phyloP scores from a whole-genome alignment of 106 monocot genomes.

The Amphibolis antarctica region DNA sequence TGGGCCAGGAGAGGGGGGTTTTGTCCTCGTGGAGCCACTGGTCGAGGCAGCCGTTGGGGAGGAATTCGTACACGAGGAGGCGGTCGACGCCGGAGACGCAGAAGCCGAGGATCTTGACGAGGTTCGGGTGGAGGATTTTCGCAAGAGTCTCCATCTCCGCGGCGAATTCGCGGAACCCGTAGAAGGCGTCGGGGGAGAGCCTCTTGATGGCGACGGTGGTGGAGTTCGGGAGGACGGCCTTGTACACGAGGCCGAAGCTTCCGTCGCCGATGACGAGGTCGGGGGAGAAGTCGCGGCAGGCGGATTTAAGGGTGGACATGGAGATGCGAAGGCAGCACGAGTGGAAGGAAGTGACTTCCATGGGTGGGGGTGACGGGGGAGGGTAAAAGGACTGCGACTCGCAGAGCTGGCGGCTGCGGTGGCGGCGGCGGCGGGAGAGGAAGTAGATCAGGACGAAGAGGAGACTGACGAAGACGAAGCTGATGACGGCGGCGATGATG shows the following conservation, averaged over 20 bases:
- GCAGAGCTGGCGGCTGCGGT: background rate
- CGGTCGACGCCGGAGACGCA: slow-evolving; percentile 52
- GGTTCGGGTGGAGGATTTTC: slow-evolving; percentile 52
- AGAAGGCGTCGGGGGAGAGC: slow-evolving; percentile 50
- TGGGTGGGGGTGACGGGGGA: background rate
- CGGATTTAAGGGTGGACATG: slow-evolving; percentile 42
- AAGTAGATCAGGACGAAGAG: slow-evolving; percentile 26
- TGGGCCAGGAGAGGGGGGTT: slow-evolving; percentile 23
- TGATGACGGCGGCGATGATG: slow-evolving; percentile 34
- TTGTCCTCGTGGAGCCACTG: slow-evolving; percentile 48
- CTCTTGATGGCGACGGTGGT: slow-evolving; percentile 64
- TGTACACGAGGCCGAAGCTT: slow-evolving; percentile 86
- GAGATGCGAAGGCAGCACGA: slow-evolving; percentile 50
- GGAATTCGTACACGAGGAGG: slow-evolving; percentile 74
- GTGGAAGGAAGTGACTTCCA: slow-evolving; percentile 35
- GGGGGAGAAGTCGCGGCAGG: slow-evolving; percentile 50
- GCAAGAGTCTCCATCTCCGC: slow-evolving; percentile 84
- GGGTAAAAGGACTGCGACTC: background rate
- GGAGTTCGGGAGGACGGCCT: slow-evolving; percentile 45
- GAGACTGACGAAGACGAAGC: slow-evolving; percentile 33
- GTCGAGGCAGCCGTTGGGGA: slow-evolving; percentile 61
- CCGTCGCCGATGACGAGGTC: slow-evolving; percentile 81
- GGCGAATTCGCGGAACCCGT: slow-evolving; percentile 64
- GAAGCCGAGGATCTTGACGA: slow-evolving; percentile 56
- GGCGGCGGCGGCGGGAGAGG: slow-evolving; percentile 23